Conservation (phyloP, 2,329 filamentous ascomycete genomes). For the Botrytis fabae region DNA sequence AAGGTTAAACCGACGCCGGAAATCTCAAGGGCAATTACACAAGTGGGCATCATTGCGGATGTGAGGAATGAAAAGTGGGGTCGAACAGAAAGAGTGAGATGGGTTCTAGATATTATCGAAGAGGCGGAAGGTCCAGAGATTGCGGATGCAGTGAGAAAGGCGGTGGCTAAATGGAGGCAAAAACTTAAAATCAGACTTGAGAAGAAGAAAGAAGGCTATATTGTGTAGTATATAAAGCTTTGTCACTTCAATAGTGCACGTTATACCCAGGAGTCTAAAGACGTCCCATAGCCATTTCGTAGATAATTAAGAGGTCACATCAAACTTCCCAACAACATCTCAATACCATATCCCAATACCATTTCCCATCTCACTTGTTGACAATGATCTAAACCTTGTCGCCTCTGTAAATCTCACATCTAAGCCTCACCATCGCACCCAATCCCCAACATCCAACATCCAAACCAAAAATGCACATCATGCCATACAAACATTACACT, state of each 20-base stretch:
- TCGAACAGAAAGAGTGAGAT: slow-evolving; percentile 29
- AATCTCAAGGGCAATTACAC: slow-evolving; percentile 32
- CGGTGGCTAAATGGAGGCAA: slow-evolving; percentile 29
- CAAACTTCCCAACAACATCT: neutral
- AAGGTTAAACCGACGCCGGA: slow-evolving; percentile 26
- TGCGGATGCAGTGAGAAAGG: slow-evolving; percentile 29
- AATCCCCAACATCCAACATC: neutral
- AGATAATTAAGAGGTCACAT: neutral
- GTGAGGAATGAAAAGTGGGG: slow-evolving; percentile 31
- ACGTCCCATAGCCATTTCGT: neutral
- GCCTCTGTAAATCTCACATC: neutral
- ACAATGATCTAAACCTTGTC: neutral
- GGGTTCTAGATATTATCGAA: slow-evolving; percentile 32
- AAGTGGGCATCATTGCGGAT: slow-evolving; percentile 31
- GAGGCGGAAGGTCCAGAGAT: slow-evolving; percentile 35
- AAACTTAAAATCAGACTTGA: neutral
- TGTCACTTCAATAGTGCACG: neutral
- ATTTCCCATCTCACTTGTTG: neutral
- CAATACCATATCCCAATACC: neutral
- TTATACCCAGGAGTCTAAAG: neutral
- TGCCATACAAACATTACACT: neutral
- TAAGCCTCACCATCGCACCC: neutral
- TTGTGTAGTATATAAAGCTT: neutral
- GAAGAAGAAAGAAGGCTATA: neutral
- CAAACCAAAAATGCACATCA: neutral